Conservation (phyloP, 225 moss, liverwort and hornwort species). For the Thuidium tamariscinum region DNA sequence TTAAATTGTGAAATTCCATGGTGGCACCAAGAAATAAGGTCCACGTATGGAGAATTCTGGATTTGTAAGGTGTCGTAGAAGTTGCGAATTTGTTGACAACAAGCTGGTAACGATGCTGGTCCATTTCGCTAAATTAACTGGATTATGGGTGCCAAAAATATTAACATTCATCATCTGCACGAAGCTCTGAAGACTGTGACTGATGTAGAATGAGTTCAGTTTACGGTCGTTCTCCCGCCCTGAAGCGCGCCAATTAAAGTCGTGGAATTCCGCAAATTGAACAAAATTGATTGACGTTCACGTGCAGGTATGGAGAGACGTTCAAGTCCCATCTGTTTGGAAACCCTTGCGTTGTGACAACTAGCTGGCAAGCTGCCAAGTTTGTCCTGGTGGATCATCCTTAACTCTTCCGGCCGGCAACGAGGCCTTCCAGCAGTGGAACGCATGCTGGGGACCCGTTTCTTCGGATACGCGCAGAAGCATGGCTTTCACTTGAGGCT, state of each 20-base stretch:
- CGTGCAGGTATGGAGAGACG: conserved; percentile 3
- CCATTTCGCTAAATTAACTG: not conserved
- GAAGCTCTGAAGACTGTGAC: not conserved
- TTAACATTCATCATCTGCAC: not conserved
- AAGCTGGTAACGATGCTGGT: not conserved
- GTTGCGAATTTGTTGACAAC: not conserved
- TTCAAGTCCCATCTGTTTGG: conserved; percentile 22
- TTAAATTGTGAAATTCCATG: not conserved
- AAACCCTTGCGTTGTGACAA: not conserved
- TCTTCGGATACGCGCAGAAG: not conserved
- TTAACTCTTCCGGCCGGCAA: not conserved
- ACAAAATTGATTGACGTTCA: too few relatives aligned
- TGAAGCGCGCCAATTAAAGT: not conserved
- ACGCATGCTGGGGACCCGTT: not conserved
- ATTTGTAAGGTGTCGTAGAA: not conserved
- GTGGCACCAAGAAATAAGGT: not conserved
- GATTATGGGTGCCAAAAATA: too few relatives aligned
- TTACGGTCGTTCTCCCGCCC: not conserved
- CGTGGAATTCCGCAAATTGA: not conserved
- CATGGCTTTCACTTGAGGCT: not conserved
- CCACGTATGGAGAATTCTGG: not conserved
- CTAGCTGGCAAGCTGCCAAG: conserved; percentile 11
- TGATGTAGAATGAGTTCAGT: not conserved
- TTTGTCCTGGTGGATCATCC: conserved; percentile 17
- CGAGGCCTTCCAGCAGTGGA: conserved; percentile 5